Conservation (phyloP, 495 filamentous ascomycete species). For the Pyrenopolyporus hunteri region DNA sequence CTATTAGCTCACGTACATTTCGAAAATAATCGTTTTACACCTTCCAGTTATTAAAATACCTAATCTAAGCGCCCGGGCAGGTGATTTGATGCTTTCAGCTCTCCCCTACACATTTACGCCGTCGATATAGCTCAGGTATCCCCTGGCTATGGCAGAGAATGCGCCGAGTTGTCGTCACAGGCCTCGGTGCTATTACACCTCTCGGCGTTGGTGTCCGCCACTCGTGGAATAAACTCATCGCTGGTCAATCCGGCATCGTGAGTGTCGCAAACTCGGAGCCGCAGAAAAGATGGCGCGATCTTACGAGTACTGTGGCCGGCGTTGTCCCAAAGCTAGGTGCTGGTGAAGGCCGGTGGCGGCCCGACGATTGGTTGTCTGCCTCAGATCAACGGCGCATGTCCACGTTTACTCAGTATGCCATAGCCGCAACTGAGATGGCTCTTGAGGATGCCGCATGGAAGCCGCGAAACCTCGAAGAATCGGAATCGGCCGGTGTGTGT, state of each 20-base stretch:
- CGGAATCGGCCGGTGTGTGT: slow-evolving; percentile 83
- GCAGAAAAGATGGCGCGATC: slow-evolving; percentile 60
- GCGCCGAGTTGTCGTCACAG: slow-evolving; percentile 95
- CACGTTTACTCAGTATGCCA: slow-evolving; percentile 87
- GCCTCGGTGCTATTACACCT: slow-evolving; percentile 90
- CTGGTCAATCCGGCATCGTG: slow-evolving; percentile 78
- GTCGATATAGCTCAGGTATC: slow-evolving; percentile 9
- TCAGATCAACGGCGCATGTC: slow-evolving; percentile 86
- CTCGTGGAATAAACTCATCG: slow-evolving; percentile 82
- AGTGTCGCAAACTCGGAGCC: slow-evolving; percentile 66
- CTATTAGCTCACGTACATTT: slow-evolving; percentile 5
- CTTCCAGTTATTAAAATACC: not conserved
- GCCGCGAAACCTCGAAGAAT: slow-evolving; percentile 64
- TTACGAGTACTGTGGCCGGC: slow-evolving; percentile 85
- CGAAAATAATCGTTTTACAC: not conserved
- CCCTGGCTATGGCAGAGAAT: slow-evolving; percentile 56
- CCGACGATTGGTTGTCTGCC: slow-evolving; percentile 75
- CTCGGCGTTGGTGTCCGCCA: slow-evolving; percentile 79
- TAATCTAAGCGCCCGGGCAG: not conserved
- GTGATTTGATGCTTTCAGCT: not conserved
- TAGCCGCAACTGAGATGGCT: slow-evolving; percentile 87
- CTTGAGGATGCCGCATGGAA: slow-evolving; percentile 83
- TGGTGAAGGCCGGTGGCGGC: slow-evolving; percentile 62
- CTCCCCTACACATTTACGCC: no score
- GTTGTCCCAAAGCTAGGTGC: slow-evolving; percentile 63